Percentiles rank a stretch among this genome's conserved stretches.
These are phyloP conservation scores for Ophiostoma ips DNA, from an alignment of 2,329 filamentous ascomycete genomes.

Conservation along the genomic window DNA sequence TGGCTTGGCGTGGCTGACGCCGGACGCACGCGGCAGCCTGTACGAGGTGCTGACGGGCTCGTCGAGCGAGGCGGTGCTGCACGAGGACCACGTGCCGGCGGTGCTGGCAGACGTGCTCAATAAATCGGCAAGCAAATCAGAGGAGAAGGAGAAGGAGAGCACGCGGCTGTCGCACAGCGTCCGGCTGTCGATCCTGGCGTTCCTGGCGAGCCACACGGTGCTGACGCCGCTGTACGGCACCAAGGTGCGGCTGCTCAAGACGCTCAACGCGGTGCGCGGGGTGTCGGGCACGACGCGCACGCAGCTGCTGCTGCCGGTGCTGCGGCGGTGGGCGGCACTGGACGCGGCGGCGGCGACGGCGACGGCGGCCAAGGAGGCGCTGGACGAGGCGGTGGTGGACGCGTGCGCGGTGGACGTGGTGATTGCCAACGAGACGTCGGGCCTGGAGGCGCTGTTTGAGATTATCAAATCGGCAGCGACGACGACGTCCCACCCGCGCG, in stretches of 20 bases:
- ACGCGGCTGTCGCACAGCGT: conserved; percentile 43
- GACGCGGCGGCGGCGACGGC: conserved; percentile 34
- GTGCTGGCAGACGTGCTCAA: conserved; percentile 49
- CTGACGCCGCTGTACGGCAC: conserved; percentile 53
- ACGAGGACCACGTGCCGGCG: conserved; percentile 54
- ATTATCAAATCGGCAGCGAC: conserved; percentile 29
- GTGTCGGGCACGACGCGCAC: conserved; percentile 57
- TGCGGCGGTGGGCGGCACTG: conserved; percentile 54
- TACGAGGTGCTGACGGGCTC: conserved; percentile 40
- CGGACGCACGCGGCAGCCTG: conserved; percentile 44
- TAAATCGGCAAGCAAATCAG: conserved; percentile 22
- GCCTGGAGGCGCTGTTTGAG: conserved; percentile 37
- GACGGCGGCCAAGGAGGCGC: conserved; percentile 28
- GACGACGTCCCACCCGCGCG: too few species aligned
- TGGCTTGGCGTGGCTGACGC: conserved; percentile 42
- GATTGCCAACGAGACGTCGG: conserved; percentile 37
- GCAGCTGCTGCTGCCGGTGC: conserved; percentile 59
- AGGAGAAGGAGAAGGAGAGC: conserved; percentile 11
- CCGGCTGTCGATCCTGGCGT: conserved; percentile 52
- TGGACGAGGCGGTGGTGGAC: conserved; percentile 22
- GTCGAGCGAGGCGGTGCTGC: conserved; percentile 76
- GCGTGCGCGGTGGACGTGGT: conserved; percentile 35
- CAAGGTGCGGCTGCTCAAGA: conserved; percentile 57
- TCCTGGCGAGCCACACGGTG: conserved; percentile 59
- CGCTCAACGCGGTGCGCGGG: conserved; percentile 59